phyloP scores from a whole-genome alignment of 345 rosid species.

The Limnanthes douglasii region DNA sequence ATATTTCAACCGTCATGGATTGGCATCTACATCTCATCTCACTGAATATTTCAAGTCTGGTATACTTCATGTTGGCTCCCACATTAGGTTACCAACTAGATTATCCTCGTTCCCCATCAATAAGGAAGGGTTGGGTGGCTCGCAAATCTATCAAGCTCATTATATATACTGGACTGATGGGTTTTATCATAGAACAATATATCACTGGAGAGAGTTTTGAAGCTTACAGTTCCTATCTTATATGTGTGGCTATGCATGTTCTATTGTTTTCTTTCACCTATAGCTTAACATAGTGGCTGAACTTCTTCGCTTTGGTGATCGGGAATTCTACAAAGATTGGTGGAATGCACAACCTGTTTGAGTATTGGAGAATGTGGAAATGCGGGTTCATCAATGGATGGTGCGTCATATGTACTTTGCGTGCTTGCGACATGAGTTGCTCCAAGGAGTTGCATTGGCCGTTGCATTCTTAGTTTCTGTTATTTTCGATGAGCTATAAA shows the following conservation, averaged over 20 bases:
- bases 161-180: constrained; percentile 62
- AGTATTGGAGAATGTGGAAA: constrained; percentile 93
- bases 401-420: constrained; percentile 94
- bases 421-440: too few species aligned
- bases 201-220: constrained; percentile 54
- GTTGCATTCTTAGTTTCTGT: too few species aligned
- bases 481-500: too few species aligned
- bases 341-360: constrained; percentile 74
- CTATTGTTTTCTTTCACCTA: constrained; percentile 1
- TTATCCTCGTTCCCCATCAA: constrained; percentile 46
- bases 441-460: too few species aligned
- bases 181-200: constrained; percentile 67
- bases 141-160: constrained; percentile 51
- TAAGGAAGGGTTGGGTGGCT: constrained; percentile 57
- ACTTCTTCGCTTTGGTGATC: constrained; percentile 72
- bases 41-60: too few species aligned
- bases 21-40: too few species aligned
- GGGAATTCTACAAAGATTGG: constrained; percentile 79
- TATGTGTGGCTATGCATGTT: too few species aligned
- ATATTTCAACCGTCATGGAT: too few species aligned
- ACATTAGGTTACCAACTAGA: too few species aligned
- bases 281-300: constrained; percentile 65
- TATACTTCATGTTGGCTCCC: too few species aligned
- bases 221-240: constrained; percentile 18
- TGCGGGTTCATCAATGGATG: constrained; percentile 99